Base-by-base conservation (phyloP, 2,329 filamentous ascomycete genomes). In the Colletotrichum horii region DNA sequence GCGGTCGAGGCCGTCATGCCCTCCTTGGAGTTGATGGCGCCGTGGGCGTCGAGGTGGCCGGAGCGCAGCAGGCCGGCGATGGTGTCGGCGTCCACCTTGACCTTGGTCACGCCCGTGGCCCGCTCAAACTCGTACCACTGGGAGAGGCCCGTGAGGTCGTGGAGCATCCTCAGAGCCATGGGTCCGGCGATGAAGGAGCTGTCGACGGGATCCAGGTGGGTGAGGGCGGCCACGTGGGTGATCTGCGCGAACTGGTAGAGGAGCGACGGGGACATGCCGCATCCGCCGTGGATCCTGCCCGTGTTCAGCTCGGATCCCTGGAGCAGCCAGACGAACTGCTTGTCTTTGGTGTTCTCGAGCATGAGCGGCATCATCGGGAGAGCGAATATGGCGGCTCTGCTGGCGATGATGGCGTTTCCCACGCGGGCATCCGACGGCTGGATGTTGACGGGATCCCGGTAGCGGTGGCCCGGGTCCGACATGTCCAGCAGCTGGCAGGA, bases 1-100 rank as follows among this genome's bases (percentile, higher is more conserved):
- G 85, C 85, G 7, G 85, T 86, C 12, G 85, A 82, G 38, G 83
- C 81, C 1, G 84, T 86, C 85, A 87, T 87, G 11, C 79, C 79
- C 9, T 79, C 61, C 12, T 36, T 72, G 55, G 64, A 65, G 14
- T 55, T 55, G 24, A 77, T 61, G 4, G 75, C 11, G 16, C 72
- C 72, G 30, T 43, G 22, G 14, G 62, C 52, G 26, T 67, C 43
- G 16, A 70, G 66, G 32, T 62, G 52, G 16, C 66, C 43, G 16
- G 66, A 70, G 15, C 34, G 19, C 22, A 71, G 8, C 14, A 75
- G 55, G 15, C 36, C 30, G 62, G 30, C 36, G 38, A 55, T 62
- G 15, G 58, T 62, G 19, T 34, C 26, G 14, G 19, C 61, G 65
- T 71, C 60, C 12, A 64, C 52, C 14, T 32, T 66, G n/a, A 36